These are phyloP conservation scores for Lyophyllum atratum DNA, from an alignment of 768 basidiomycete genomes.

Conservation along the genomic window DNA sequence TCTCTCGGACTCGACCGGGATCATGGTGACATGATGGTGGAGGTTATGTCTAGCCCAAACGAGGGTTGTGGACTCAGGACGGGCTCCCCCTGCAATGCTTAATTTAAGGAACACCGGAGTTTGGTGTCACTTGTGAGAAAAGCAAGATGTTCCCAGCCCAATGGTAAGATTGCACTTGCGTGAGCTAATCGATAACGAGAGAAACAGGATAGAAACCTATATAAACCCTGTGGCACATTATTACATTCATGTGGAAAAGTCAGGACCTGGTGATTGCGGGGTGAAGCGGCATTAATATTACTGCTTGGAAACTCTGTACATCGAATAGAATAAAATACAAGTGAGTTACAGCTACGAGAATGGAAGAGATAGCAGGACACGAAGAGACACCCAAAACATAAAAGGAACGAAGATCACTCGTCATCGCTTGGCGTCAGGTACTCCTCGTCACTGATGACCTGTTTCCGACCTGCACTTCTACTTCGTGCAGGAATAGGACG, in stretches of 20 bases:
- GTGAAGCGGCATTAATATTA: conserved; percentile 6
- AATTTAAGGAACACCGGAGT: conserved; percentile 11
- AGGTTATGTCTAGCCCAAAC: neutral
- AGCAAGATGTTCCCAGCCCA: conserved; percentile 12
- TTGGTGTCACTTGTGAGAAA: neutral
- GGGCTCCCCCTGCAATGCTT: conserved; percentile 9
- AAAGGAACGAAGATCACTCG: conserved; percentile 37
- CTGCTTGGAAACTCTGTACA: conserved; percentile 10
- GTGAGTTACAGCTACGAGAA: neutral
- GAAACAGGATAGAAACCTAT: conserved; percentile 2
- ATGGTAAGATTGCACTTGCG: conserved; percentile 1
- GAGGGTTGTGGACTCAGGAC: conserved; percentile 1
- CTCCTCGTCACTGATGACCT: conserved; percentile 74
- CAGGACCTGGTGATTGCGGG: neutral
- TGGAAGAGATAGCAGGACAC: neutral
- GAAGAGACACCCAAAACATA: conserved; percentile 1
- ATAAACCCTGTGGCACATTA: neutral
- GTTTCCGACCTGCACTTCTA: conserved; percentile 64
- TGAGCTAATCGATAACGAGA: conserved; percentile 18
- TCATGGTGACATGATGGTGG: neutral
- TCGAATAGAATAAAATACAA: conserved; percentile 8
- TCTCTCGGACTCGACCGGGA: conserved; percentile 5
- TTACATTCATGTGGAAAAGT: conserved; percentile 8
- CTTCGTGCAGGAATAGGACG: conserved; percentile 54
- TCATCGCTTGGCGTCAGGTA: conserved; percentile 79